These are phyloP conservation scores for Populus tremula DNA, from an alignment of 345 rosid species.

Conservation along the genomic window DNA sequence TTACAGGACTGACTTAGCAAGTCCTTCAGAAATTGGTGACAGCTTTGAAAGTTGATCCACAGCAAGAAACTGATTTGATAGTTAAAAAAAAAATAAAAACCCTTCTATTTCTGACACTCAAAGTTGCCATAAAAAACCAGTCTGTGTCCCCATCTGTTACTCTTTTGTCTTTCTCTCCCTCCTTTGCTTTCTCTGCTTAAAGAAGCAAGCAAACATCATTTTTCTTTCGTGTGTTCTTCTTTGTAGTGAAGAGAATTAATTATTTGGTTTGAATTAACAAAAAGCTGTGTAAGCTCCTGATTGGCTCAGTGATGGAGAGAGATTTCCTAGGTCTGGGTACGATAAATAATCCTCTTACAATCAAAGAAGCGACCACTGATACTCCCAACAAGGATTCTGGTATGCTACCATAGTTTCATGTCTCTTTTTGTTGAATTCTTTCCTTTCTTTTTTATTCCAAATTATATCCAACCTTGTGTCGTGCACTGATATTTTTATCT, in stretches of 20 bases:
- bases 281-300: background rate
- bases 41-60: background rate
- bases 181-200: background rate
- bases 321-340: conserved; percentile 54
- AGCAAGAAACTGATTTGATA: background rate
- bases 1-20: background rate
- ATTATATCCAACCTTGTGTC: background rate
- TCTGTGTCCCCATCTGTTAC: background rate
- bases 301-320: conserved; percentile 41
- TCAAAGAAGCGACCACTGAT: conserved; percentile 45
- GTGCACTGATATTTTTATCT: background rate
- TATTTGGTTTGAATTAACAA: background rate
- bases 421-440: background rate
- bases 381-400: conserved; percentile 41
- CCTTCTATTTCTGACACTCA: background rate
- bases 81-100: background rate
- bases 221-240: background rate
- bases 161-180: background rate
- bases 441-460: background rate
- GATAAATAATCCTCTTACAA: conserved; percentile 34
- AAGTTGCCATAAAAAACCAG: background rate
- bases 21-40: background rate
- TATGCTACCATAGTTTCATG: conserved; percentile 6
- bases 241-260: background rate
- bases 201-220: conserved; percentile 3